phyloP scores from a whole-genome alignment of 2,329 filamentous ascomycete species.

The Fonsecaea erecta region DNA sequence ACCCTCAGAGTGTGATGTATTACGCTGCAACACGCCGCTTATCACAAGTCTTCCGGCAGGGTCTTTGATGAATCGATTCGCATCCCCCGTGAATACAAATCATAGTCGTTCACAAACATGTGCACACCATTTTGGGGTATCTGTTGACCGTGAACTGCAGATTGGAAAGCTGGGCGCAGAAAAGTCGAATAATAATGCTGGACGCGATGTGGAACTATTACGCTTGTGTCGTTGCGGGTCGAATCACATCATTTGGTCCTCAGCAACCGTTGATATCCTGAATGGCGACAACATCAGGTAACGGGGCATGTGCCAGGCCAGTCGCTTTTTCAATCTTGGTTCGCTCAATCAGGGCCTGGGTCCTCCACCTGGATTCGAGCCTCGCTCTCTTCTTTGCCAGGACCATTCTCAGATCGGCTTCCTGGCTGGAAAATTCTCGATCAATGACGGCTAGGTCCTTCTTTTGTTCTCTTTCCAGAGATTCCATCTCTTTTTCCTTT shows the following conservation, averaged over 20 bases:
- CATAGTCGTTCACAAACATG: background rate
- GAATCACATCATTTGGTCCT: background rate
- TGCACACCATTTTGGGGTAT: conserved; percentile 9
- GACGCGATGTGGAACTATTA: background rate
- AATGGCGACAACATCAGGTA: conserved; percentile 41
- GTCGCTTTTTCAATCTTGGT: conserved; percentile 46
- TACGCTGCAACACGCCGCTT: background rate
- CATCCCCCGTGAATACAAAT: background rate
- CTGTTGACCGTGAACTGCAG: conserved; percentile 1
- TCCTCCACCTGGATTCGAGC: conserved; percentile 47
- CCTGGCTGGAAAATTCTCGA: conserved; percentile 37
- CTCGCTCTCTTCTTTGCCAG: conserved; percentile 44
- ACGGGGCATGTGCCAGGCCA: conserved; percentile 45
- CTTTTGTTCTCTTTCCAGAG: conserved; percentile 43
- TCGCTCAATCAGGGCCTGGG: conserved; percentile 50
- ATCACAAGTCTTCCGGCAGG: background rate
- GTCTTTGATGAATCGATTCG: background rate
- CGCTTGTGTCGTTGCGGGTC: background rate
- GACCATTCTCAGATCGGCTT: conserved; percentile 40
- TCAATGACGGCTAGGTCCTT: conserved; percentile 44
- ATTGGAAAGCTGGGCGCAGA: background rate
- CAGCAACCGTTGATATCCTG: conserved; percentile 6
- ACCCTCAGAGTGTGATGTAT: background rate
- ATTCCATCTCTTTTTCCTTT: conserved; percentile 47
- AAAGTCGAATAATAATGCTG: background rate